Conservation (phyloP, 176 grass and related monocot genomes). For the Saccharum spontaneum region DNA sequence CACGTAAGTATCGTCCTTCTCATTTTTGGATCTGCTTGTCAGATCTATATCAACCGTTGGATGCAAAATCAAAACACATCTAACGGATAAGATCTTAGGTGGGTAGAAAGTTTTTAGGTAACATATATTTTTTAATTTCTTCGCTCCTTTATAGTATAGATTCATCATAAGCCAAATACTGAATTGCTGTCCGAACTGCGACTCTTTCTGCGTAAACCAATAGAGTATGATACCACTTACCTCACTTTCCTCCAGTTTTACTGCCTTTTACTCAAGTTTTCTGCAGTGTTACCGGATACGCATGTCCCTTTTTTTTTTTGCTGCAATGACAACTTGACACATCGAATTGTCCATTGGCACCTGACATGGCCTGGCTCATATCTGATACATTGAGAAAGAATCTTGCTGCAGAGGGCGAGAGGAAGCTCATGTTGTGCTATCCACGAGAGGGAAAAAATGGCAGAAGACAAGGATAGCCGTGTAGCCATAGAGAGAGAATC, state of each 20-base stretch:
- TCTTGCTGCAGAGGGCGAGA: neutral
- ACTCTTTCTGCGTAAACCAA: conserved; percentile 42
- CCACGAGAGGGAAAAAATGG: neutral
- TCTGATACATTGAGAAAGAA: neutral
- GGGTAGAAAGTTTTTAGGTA: too few relatives aligned
- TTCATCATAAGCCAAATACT: conserved; percentile 39
- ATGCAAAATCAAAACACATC: too few relatives aligned
- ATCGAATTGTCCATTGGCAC: neutral
- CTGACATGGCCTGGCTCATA: neutral
- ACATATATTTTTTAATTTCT: too few relatives aligned
- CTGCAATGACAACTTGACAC: neutral
- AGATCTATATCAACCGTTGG: too few relatives aligned
- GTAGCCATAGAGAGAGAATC: neutral
- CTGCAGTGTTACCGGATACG: neutral
- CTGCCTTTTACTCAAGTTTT: neutral
- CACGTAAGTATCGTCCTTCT: too few relatives aligned
- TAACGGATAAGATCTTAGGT: too few relatives aligned
- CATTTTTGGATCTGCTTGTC: too few relatives aligned
- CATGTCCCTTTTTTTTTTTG: neutral
- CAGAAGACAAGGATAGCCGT: neutral
- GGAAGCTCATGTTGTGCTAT: neutral
- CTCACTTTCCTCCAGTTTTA: neutral
- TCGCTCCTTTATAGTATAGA: too few relatives aligned
- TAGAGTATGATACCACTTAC: conserved; percentile 35
- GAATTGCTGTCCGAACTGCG: conserved; percentile 50